These are phyloP conservation scores for Elsinoe perseae DNA, from an alignment of 2,329 filamentous ascomycete species.

Conservation along the genomic window DNA sequence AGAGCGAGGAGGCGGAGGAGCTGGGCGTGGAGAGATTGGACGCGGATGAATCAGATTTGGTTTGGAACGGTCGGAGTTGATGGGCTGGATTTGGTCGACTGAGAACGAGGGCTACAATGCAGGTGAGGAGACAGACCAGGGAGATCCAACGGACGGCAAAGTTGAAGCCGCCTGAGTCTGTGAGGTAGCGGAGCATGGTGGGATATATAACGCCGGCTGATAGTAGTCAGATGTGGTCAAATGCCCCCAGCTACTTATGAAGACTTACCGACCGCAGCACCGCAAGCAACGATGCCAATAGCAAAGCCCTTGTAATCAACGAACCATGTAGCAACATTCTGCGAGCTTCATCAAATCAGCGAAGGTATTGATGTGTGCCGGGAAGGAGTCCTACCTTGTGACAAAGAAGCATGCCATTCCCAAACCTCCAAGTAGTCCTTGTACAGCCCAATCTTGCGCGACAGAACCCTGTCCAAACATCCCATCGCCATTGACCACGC, in stretches of 20 bases:
- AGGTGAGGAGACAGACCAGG: conserved; percentile 35
- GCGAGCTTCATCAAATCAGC: conserved; percentile 22
- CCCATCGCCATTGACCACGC: conserved; percentile 34
- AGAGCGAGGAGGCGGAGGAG: conserved; percentile 32
- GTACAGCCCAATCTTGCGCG: conserved; percentile 39
- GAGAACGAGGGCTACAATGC: conserved; percentile 36
- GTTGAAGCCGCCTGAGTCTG: conserved; percentile 38
- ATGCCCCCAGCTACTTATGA: no score
- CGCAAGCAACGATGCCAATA: conserved; percentile 44
- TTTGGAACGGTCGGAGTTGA: conserved; percentile 29
- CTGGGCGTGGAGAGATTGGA: conserved; percentile 38
- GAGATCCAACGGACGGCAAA: conserved; percentile 38
- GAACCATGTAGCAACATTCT: conserved; percentile 44
- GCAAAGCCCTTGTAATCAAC: conserved; percentile 40
- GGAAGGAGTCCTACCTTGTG: conserved; percentile 21
- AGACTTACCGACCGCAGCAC: conserved; percentile 37
- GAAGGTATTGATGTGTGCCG: not conserved
- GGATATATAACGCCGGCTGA: conserved; percentile 36
- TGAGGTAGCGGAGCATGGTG: conserved; percentile 40
- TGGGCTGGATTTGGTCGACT: conserved; percentile 36
- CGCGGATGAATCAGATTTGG: conserved; percentile 22
- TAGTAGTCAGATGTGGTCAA: not conserved
- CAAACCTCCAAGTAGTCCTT: conserved; percentile 41
- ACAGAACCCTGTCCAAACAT: conserved; percentile 34
- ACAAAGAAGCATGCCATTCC: conserved; percentile 50